phyloP scores from a whole-genome alignment of 352 stramenopile genomes.

The Globisporangium ultimum region DNA sequence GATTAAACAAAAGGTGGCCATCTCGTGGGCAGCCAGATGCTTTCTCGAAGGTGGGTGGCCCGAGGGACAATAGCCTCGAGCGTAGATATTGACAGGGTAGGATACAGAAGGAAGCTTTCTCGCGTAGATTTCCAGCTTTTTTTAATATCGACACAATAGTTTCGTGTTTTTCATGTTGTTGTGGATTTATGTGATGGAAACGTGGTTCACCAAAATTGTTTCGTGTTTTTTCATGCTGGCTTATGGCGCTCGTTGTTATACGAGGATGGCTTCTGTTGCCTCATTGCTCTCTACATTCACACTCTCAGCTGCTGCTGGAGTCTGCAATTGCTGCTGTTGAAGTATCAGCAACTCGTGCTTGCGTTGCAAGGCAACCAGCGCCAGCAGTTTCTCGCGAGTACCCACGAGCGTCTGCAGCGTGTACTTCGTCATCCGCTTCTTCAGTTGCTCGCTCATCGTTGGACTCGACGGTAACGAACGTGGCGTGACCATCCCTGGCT shows the following conservation, averaged over 20 bases:
- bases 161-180: constrained; percentile 7
- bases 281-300: neutral
- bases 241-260: no score
- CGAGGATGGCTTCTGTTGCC: no score
- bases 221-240: no score
- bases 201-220: constrained; percentile 3
- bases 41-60: neutral
- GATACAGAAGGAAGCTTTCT: constrained; percentile 12
- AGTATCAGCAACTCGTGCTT: constrained; percentile 22
- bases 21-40: constrained; percentile 2
- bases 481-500: constrained; percentile 78
- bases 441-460: constrained; percentile 61
- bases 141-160: constrained; percentile 17
- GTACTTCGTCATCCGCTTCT: constrained; percentile 77
- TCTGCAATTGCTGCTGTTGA: constrained; percentile 6
- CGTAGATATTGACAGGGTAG: constrained; percentile 9
- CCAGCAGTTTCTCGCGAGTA: constrained; percentile 54
- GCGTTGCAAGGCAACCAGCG: constrained; percentile 37
- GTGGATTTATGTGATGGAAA: constrained; percentile 8
- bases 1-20: neutral
- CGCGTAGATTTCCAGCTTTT: constrained; percentile 4
- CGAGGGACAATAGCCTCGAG: neutral
- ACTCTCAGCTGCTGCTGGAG: neutral
- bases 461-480: constrained; percentile 70
- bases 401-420: constrained; percentile 65